phyloP scores from a whole-genome alignment of 495 filamentous ascomycete species.

The Xylaria flabelliformis region DNA sequence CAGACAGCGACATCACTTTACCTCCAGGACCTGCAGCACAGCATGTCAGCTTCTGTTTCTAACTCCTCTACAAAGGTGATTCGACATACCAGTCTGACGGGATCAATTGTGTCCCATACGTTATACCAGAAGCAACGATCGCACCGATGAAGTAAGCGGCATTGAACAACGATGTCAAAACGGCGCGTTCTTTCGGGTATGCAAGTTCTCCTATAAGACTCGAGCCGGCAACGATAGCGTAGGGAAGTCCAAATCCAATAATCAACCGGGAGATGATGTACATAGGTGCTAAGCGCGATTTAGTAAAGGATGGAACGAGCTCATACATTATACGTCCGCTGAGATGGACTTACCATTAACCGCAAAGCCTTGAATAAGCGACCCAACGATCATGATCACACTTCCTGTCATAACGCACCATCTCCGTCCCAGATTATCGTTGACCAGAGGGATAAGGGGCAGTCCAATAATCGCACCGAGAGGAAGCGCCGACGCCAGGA shows the following conservation, averaged over 20 bases:
- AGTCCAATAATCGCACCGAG: slow-evolving; percentile 59
- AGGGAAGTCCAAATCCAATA: slow-evolving; percentile 69
- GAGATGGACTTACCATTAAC: slow-evolving; percentile 48
- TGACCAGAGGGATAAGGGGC: slow-evolving; percentile 64
- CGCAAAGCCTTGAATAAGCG: slow-evolving; percentile 60
- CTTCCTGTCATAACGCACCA: slow-evolving; percentile 67
- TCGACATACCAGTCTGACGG: slow-evolving; percentile 57
- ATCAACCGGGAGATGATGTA: slow-evolving; percentile 70
- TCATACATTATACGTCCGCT: no score
- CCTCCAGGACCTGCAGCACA: slow-evolving; percentile 58
- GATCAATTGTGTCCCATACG: slow-evolving; percentile 63
- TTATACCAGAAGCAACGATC: slow-evolving; percentile 64
- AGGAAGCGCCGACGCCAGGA: slow-evolving; percentile 51
- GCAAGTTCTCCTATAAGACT: slow-evolving; percentile 69
- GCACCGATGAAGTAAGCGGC: slow-evolving; percentile 68
- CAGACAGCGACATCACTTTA: slow-evolving; percentile 18
- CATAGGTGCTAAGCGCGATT: slow-evolving; percentile 51
- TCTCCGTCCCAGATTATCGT: slow-evolving; percentile 61
- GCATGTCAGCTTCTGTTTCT: background rate
- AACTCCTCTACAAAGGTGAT: background rate
- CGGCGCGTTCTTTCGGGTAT: slow-evolving; percentile 69
- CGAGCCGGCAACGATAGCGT: slow-evolving; percentile 69
- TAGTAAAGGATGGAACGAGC: no score
- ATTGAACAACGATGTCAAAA: slow-evolving; percentile 72
- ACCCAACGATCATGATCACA: slow-evolving; percentile 62